Evolutionary conservation across 2,329 filamentous ascomycete species (phyloP), one percentile per base, ranked within the genome.

Genomic region (Ilyonectria mors-panacis): DNA sequence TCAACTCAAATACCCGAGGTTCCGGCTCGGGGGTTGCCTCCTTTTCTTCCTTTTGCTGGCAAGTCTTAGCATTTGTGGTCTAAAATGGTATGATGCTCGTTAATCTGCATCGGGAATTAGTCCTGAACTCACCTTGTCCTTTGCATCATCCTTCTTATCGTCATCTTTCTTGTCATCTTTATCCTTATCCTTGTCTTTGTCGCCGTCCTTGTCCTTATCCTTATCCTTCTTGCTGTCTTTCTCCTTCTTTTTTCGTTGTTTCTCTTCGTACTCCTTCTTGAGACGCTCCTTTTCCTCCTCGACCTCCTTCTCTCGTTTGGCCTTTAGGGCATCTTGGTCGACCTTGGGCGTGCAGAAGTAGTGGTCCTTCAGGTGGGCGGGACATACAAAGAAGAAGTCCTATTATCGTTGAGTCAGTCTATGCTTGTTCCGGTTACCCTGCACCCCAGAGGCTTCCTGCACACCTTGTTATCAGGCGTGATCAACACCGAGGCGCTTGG

Each of bases 381-480:
- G 86, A 75, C 96, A 99, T 50, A 97, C 89, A 78, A 97, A 98
- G 84, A 99, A 98, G 82, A 94, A 97, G 78, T 97, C 94, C 86
- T 81, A 59, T 10, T 21, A 39, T 55, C 62, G 10, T 30, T 45
- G 35, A 35, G 50, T 53, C 12, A 53, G 50, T 17, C n/a, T 7
- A 7, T 19, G 28, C 7, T 50, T 28, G 12, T 10, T 5, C 10
- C 5, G 37, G n/a, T n/a, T 33, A 17, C 7, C 7, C 17, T n/a
- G 17, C 12, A 30, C n/a, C 12, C 9, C 2, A 15, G 10, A 3
- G 3, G 37, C 33, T 23, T 15, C 44, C 1, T 48, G 55, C 74
- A 70, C 76, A 96, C 95, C 89, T 95, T 96, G 76, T 94, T 95
- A 76, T 97, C 94, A 0, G 93, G 89, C 9, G 94, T 97, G 73